Conservation (phyloP, 495 filamentous ascomycete genomes). For the Opeltia flavorubescens region DNA sequence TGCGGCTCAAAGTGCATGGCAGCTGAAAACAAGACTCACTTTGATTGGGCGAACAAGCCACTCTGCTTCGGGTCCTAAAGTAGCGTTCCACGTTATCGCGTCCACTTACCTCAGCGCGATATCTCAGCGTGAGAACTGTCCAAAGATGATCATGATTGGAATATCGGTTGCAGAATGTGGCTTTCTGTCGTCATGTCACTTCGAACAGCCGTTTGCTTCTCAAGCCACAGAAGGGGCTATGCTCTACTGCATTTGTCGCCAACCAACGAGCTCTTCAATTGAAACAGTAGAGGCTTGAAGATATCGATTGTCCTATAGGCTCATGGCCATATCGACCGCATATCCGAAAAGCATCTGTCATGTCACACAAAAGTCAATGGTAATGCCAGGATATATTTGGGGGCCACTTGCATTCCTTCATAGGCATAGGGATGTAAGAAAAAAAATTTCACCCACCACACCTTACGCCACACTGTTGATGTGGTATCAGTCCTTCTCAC, state of each 20-base stretch:
- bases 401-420: not conserved
- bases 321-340: not conserved
- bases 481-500: conserved; percentile 61
- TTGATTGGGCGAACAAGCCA: not conserved
- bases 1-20: not conserved
- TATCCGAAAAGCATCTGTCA: not conserved
- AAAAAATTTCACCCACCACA: not conserved
- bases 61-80: not conserved
- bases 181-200: not conserved
- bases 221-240: not conserved
- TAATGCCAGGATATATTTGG: not conserved
- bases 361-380: not conserved
- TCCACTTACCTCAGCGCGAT: not conserved
- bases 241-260: not conserved
- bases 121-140: not conserved
- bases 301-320: not conserved
- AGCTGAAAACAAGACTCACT: not conserved
- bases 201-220: not conserved
- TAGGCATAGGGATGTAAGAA: not conserved
- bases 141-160: not conserved
- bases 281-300: not conserved
- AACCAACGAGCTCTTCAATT: not conserved
- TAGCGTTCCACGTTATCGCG: not conserved
- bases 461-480: not conserved
- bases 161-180: not conserved